phyloP scores from a whole-genome alignment of 441 rosid species.

The Populus hybrid region DNA sequence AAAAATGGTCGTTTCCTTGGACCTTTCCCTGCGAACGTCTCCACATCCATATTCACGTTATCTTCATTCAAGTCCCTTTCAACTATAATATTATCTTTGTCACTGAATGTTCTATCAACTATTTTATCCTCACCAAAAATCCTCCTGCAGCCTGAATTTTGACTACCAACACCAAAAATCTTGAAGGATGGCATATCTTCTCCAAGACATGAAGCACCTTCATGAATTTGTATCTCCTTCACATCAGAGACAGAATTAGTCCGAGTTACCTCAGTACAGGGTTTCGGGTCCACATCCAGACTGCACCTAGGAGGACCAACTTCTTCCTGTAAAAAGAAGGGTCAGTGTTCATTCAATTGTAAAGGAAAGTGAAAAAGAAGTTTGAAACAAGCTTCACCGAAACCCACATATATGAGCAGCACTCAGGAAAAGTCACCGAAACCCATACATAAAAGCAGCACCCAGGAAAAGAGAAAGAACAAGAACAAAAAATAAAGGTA shows the following conservation, averaged over 20 bases:
- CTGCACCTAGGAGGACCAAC: conserved; percentile 19
- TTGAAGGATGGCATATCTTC: conserved; percentile 28
- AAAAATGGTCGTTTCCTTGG: conserved; percentile 37
- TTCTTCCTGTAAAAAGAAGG: conserved; percentile 39
- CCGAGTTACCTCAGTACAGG: conserved; percentile 25
- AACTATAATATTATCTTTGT: conserved; percentile 30
- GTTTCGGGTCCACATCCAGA: conserved; percentile 25
- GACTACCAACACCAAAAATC: conserved; percentile 27
- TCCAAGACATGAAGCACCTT: conserved; percentile 22
- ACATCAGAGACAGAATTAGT: conserved; percentile 20
- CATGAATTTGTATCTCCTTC: conserved; percentile 24
- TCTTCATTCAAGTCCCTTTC: conserved; percentile 34
- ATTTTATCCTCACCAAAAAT: conserved; percentile 27
- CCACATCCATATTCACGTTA: conserved; percentile 26
- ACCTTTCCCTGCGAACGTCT: conserved; percentile 28
- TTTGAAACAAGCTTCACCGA: background rate
- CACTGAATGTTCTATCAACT: conserved; percentile 24
- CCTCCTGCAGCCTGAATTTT: conserved; percentile 21
- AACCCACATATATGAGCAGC: background rate
- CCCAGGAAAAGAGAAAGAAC: background rate
- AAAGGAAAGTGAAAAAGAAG: background rate
- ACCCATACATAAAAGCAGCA: too few relatives aligned
- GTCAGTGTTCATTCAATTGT: background rate
- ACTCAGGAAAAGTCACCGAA: background rate
- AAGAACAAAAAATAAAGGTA: background rate